These are phyloP conservation scores for Vitellaria paradoxa DNA, from an alignment of 179 eudicot genomes.

Conservation along the genomic window DNA sequence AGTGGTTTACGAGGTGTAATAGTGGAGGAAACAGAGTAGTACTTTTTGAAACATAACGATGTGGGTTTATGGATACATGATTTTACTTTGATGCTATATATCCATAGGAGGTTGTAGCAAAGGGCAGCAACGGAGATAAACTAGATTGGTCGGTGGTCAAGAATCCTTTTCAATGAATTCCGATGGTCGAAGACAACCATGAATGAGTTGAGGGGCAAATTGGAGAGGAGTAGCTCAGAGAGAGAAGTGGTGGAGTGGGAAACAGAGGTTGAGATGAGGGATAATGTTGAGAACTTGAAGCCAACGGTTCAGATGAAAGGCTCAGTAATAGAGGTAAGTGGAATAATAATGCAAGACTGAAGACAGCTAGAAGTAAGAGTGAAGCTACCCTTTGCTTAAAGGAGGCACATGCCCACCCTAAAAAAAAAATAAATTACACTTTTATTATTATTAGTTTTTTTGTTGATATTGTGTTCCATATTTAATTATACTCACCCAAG, in stretches of 20 bases:
- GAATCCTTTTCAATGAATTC: slow-evolving; percentile 68
- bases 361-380: too few species aligned
- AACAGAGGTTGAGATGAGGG: slow-evolving; percentile 55
- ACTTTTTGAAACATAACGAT: slow-evolving; percentile 93
- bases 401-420: too few species aligned
- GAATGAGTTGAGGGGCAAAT: slow-evolving; percentile 75
- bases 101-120: slow-evolving; percentile 65
- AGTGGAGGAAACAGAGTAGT: slow-evolving; percentile 92
- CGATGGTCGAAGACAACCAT: slow-evolving; percentile 60
- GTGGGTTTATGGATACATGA: slow-evolving; percentile 99
- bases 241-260: slow-evolving; percentile 59
- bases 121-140: slow-evolving; percentile 63
- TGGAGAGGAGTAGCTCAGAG: slow-evolving; percentile 48
- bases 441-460: too few species aligned
- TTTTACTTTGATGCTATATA: slow-evolving; percentile 78
- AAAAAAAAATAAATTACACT: too few species aligned
- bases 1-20: slow-evolving; percentile 91
- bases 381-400: too few species aligned
- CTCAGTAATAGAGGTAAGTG: too few species aligned
- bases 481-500: too few species aligned
- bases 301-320: too few species aligned
- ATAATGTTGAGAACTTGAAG: slow-evolving; percentile 45
- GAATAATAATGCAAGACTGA: too few species aligned
- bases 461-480: too few species aligned
- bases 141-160: too few species aligned